phyloP scores from a whole-genome alignment of 208 protist species.

The Novymonas esmeraldas region DNA sequence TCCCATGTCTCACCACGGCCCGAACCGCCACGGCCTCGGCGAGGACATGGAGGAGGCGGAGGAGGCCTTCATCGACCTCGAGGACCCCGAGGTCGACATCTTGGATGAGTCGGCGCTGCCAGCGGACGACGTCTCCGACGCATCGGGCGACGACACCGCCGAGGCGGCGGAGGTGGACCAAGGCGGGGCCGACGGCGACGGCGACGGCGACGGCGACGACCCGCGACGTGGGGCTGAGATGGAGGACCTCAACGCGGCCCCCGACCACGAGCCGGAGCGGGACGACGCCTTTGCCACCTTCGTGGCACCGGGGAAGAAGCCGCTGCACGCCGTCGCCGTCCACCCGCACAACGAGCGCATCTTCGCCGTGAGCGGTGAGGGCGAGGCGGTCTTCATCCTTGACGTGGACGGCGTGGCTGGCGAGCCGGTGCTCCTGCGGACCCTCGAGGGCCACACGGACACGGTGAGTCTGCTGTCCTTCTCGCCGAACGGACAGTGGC shows the following conservation, averaged over 20 bases:
- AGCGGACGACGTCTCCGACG: conserved; percentile 34
- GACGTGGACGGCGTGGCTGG: conserved; percentile 2
- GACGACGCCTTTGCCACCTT: conserved; percentile 80
- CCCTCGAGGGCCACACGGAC: conserved; percentile 77
- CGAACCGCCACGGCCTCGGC: conserved; percentile 19
- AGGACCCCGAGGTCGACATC: conserved; percentile 82
- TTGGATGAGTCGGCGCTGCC: conserved; percentile 51
- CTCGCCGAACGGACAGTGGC: conserved; percentile 76
- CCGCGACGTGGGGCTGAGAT: conserved; percentile 40
- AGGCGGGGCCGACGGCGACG: conserved; percentile 19
- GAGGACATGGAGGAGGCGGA: conserved; percentile 55
- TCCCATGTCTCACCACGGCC: conserved; percentile 22
- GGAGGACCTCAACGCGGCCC: conserved; percentile 79
- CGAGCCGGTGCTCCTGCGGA: conserved; percentile 26
- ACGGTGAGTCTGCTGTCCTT: conserved; percentile 83
- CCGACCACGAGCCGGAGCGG: conserved; percentile 76
- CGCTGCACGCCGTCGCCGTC: conserved; percentile 63
- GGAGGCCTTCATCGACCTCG: conserved; percentile 84
- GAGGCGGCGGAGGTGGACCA: conserved; percentile 16
- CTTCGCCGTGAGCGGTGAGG: conserved; percentile 72
- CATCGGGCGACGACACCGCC: conserved; percentile 38
- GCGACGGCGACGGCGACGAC: conserved; percentile 26
- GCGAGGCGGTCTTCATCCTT: conserved; percentile 79
- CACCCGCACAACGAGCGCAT: conserved; percentile 49
- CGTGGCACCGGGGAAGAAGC: conserved; percentile 43